Evolutionary conservation across 192 early-diverging fungal genomes (phyloP).

Genomic region (Rhizophagus sp.): DNA sequence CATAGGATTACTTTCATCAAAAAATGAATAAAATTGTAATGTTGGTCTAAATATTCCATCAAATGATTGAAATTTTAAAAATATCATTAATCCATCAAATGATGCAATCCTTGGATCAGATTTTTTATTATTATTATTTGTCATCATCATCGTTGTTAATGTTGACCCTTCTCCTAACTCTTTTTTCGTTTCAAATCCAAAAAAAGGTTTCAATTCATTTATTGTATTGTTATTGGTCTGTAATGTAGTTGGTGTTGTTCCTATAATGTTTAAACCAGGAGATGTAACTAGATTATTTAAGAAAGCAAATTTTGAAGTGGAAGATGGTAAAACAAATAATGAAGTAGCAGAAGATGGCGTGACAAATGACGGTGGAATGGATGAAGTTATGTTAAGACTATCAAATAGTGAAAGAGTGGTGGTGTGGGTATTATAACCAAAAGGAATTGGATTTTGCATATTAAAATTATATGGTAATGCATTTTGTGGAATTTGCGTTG

Average conservation of each 20-base stretch:
- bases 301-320: too few relatives aligned
- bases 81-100: constrained; percentile 1
- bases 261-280: not conserved
- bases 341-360: too few relatives aligned
- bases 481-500: not conserved
- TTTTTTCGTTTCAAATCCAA: too few relatives aligned
- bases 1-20: not conserved
- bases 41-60: constrained; percentile 19
- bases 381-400: too few relatives aligned
- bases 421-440: not conserved
- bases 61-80: constrained; percentile 28
- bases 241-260: too few relatives aligned
- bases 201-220: too few relatives aligned
- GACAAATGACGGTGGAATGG: too few relatives aligned
- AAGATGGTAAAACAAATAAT: too few relatives aligned
- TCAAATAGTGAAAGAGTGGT: not conserved
- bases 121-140: not conserved
- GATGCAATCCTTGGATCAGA: not conserved
- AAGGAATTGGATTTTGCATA: not conserved
- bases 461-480: not conserved
- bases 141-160: too few relatives aligned
- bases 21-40: constrained; percentile 9
- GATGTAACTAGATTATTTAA: not conserved
- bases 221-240: too few relatives aligned
- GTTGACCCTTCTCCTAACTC: too few relatives aligned